Base-by-base conservation (phyloP, 2,329 filamentous ascomycete genomes). In the Aureobasidium sp. region DNA sequence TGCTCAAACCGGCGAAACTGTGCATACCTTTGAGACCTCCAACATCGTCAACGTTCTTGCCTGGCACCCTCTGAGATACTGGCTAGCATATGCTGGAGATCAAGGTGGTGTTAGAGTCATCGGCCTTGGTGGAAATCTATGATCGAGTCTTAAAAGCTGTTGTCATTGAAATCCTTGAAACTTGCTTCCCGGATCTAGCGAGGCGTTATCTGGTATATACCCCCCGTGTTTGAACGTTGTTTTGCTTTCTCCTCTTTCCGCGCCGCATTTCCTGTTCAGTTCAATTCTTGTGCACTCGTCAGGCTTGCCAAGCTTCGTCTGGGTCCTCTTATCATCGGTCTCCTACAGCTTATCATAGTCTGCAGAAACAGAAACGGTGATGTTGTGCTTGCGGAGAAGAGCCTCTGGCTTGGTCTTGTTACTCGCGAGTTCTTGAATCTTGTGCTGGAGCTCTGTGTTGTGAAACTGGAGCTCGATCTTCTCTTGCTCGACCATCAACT, bases 61-160 rank as follows among this genome's bases (percentile, higher is more conserved):
- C 2, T 90, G 86, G 86, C 85, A 88, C 58, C 87, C 87, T 2
- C 83, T 79, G 37, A 76, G 82, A 54, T 90, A 90, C 66, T 82
- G 79, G 59, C 69, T 91, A 55, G 87, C 86, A 2, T 90, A 88
- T 65, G 80, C 80, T 12, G 72, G 72, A 49, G 86, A 90, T 63
- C 69, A 80, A 30, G 84, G 84, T 1, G 78, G 78, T 47, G 68
- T 90, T 55, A 82, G 84, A 62, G 87, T 90, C 54, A 74, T 88
- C 42, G 84, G 83, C 17, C 55, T 57, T 42, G 59, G 58, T 17
- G 22, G 32, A 12, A 35, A 48, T 37, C 44, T 48, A 19, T 37
- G 44, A 35, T 37, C 5, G 24, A 2, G 5, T 27, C 14, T 11
- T 2, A 34, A 34, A 45, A 32, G 17, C 29, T 34, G n/a, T 45